These are phyloP conservation scores for Eucalyptus grandis DNA, from an alignment of 345 rosid genomes.

Conservation along the genomic window DNA sequence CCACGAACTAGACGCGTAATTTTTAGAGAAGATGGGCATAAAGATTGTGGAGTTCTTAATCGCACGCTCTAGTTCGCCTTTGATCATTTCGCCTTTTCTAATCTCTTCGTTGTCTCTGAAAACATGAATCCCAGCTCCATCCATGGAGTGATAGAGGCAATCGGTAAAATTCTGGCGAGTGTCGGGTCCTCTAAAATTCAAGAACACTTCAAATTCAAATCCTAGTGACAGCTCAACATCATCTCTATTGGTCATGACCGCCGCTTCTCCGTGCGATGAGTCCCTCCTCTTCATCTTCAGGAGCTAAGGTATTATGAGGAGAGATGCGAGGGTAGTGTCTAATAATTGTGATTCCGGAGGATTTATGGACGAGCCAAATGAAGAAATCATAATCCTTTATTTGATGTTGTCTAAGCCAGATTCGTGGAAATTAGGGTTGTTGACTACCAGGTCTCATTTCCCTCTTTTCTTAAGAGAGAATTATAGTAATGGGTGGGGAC, in stretches of 20 bases:
- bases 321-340: neutral
- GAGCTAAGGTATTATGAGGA: neutral
- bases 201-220: neutral
- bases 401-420: no score
- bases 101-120: neutral
- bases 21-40: neutral
- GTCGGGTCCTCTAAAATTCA: neutral
- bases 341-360: neutral
- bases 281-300: neutral
- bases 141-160: neutral
- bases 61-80: neutral
- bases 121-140: neutral
- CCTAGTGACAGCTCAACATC: fast-evolving
- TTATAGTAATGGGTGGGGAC: neutral
- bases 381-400: no score
- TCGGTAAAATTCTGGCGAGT: neutral
- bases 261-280: neutral
- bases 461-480: no score
- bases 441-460: no score
- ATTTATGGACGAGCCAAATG: neutral
- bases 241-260: neutral
- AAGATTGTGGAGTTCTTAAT: neutral
- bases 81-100: neutral
- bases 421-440: no score
- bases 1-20: neutral